Base-by-base conservation (phyloP, 768 basidiomycete genomes). In the Collybia sp. region DNA sequence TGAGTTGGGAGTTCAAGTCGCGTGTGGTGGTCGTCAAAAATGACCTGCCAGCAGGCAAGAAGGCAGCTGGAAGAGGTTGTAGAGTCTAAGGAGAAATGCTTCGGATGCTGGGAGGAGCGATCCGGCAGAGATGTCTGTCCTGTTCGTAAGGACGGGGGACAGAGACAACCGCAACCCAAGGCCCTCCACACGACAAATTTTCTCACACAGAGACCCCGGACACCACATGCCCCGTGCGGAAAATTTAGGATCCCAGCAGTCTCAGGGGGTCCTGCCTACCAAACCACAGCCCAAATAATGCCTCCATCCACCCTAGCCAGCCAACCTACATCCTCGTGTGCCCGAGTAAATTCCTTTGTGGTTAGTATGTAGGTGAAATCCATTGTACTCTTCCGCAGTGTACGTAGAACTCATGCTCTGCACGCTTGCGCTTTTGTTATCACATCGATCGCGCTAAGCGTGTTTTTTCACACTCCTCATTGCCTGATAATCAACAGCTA, bases 11-110 rank as follows among this genome's bases (percentile, higher is more conserved):
- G 53, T 68, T 70, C 70, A 68, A 73, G 69, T 75, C 73, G 80
- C 73, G 80, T 76, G 81, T 67, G 79, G 57, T 75, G 81, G 85
- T 85, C 84, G 83, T 86, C 75, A 83, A 79, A 73, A 80, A 77
- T 80, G 85, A 88, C 86, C 86, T 88, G 86, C 86, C 86, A 85
- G 86, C 86, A 88, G 86, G 85, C 82, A 76, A 78, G 69, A 72
- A 78, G 76, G 72, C 77, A 72, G 72, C 71, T 70, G 75, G 72
- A 70, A 70, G 65, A 68, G 59, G 64, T 64, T 74, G 70, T 74
- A 75, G 25, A 25, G 25, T 25, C 17, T 18, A 63, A 65, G 58
- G 57, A 61, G 58, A 57, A 59, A 57, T 44, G 62, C 57, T 46
- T 57, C 69, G 70, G 72, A 72, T 65, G 72, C 71, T 68, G 62